These are phyloP conservation scores for Geotrichum klebahnii DNA, from an alignment of 1,139 yeast genomes.

Conservation along the genomic window DNA sequence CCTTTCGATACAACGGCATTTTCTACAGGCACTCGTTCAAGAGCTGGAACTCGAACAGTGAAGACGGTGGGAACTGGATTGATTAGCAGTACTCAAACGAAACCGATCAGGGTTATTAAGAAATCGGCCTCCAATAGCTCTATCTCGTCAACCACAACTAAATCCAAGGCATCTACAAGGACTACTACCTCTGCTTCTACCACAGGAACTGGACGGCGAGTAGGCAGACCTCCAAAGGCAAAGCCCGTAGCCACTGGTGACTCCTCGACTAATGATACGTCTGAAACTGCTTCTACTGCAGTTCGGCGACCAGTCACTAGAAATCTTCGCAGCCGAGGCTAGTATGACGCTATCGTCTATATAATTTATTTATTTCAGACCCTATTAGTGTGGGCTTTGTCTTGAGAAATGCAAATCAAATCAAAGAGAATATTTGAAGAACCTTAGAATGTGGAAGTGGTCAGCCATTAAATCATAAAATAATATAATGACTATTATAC, in stretches of 20 bases:
- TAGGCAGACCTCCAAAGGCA: conserved; percentile 12
- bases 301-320: conserved; percentile 5
- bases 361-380: too few relatives aligned
- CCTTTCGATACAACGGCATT: not conserved
- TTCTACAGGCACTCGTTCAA: conserved; percentile 1
- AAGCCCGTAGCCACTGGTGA: not conserved
- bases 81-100: not conserved
- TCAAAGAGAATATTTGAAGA: too few relatives aligned
- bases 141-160: not conserved
- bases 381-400: too few relatives aligned
- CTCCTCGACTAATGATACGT: not conserved
- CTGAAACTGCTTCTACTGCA: not conserved
- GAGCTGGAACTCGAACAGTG: not conserved
- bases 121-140: conserved; percentile 7
- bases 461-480: too few relatives aligned
- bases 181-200: conserved; percentile 4
- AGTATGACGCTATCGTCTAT: too few relatives aligned
- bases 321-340: conserved; percentile 11
- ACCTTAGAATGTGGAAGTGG: too few relatives aligned
- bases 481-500: too few relatives aligned
- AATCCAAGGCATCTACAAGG: not conserved
- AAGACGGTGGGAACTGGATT: not conserved
- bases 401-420: too few relatives aligned
- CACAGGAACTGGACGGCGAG: conserved; percentile 9
- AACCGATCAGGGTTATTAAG: not conserved